Evolutionary conservation across 306 rosid species (phyloP).

Genomic region (Abrus pulchellus): DNA sequence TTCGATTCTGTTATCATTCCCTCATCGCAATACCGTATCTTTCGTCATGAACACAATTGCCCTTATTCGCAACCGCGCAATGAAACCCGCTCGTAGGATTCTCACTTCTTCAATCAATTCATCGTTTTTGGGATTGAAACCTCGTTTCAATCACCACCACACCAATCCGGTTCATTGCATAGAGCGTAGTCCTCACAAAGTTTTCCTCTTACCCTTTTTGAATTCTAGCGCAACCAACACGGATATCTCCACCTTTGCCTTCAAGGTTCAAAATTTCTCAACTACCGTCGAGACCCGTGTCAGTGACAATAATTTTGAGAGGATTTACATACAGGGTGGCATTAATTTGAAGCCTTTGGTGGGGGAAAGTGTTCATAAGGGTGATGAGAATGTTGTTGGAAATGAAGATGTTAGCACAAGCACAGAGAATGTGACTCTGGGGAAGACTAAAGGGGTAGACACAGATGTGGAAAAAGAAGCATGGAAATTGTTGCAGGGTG

Average conservation of each 20-base stretch:
- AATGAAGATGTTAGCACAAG: conserved; percentile 41
- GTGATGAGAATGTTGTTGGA: conserved; percentile 54
- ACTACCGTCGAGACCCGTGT: conserved; percentile 70
- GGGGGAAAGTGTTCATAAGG: conserved; percentile 68
- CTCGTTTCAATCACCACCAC: conserved; percentile 48
- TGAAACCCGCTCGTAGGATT: conserved; percentile 66
- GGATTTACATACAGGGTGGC: conserved; percentile 73
- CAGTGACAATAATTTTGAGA: conserved; percentile 71
- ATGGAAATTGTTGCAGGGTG: conserved; percentile 71
- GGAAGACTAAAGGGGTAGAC: conserved; percentile 39
- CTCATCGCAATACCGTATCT: not conserved
- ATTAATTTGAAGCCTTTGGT: conserved; percentile 70
- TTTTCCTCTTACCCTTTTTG: conserved; percentile 50
- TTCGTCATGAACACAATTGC: conserved; percentile 56
- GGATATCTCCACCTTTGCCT: conserved; percentile 45
- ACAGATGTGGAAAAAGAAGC: conserved; percentile 69
- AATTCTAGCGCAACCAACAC: conserved; percentile 52
- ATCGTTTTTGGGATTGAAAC: conserved; percentile 47
- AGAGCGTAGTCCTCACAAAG: conserved; percentile 43
- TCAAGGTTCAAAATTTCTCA: conserved; percentile 58
- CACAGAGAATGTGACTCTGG: conserved; percentile 34
- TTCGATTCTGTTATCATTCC: not conserved
- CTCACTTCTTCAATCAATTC: conserved; percentile 51
- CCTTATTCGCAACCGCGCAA: conserved; percentile 56
- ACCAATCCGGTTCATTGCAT: conserved; percentile 52